Base-by-base conservation (phyloP, 768 basidiomycete species). In the Suillus americanus region DNA sequence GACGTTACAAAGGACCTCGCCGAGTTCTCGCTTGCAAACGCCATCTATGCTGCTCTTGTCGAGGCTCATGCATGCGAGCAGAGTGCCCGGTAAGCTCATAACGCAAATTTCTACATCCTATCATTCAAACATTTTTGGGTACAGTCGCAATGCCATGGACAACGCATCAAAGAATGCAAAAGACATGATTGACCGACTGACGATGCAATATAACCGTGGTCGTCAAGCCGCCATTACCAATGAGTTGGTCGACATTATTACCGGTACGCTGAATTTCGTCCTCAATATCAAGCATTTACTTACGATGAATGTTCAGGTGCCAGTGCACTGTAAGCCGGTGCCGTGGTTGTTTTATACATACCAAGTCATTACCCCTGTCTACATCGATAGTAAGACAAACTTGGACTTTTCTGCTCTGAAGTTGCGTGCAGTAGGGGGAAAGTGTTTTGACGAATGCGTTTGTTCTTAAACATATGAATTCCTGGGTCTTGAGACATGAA, bases 121-220 rank as follows among this genome's bases (percentile, higher is more conserved):
- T 25, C 33, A 50, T 46, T 28, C 50, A 64, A 64, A 38, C 9
- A 14, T 10, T 45, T 16, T 10, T 9, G 46, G 28, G 48, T 25
- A 63, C 64, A 71, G 97, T 78, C 91, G 97, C 70, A 98, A 97
- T 70, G 97, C 97, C 73, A 99, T 99, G 97, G 97, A 99, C 87
- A 99, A 95, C 74, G 97, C 97, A 56, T 95, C 96, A 69, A 99
- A 99, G 89, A 99, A 99, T 78, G 97, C 97, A 64, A 81, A 80
- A 40, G 95, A 96, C 79, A 97, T 98, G 95, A 97, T 98, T 73
- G 79, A 79, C 66, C 78, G 82, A 53, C 84, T 98, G 59, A 91
- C 91, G 77, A 91, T 97, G 90, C 86, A 97, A 78, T 98, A 96
- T 86, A 98, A 98, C 78, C 92, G 95, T 86, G 95, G 96, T 84